These are phyloP conservation scores for Neospora caninum DNA, from an alignment of 169 alveolate species.

Conservation along the genomic window DNA sequence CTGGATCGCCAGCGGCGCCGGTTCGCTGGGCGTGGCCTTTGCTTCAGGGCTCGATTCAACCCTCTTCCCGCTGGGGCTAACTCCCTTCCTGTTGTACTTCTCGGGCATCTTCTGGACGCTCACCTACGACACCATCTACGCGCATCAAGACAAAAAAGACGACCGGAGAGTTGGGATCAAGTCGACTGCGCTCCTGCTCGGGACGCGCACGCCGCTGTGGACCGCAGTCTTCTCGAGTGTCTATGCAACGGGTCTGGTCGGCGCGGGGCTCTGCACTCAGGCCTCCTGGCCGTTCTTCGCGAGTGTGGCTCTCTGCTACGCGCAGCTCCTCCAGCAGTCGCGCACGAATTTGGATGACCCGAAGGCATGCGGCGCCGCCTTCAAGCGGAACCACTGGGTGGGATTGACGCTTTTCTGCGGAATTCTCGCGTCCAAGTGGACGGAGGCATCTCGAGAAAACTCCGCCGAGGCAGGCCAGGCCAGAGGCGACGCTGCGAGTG, in stretches of 20 bases:
- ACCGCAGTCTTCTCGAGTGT: constrained; percentile 12
- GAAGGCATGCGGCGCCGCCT: constrained; percentile 49
- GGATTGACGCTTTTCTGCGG: constrained; percentile 8
- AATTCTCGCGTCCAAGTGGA: neutral
- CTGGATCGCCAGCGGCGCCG: neutral
- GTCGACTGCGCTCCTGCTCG: constrained; percentile 86
- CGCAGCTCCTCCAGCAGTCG: neutral
- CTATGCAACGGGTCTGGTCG: constrained; percentile 29
- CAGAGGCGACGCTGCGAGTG: neutral
- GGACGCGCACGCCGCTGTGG: neutral
- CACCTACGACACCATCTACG: constrained; percentile 95
- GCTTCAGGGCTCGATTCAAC: neutral
- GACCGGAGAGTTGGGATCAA: constrained; percentile 88
- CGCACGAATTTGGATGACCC: neutral
- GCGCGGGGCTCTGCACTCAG: neutral
- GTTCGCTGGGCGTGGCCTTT: too few relatives aligned
- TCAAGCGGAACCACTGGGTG: neutral
- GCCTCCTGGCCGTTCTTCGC: neutral
- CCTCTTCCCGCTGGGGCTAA: neutral
- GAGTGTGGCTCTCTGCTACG: neutral
- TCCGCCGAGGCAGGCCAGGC: neutral
- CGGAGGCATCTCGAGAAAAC: neutral
- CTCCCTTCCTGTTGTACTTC: constrained; percentile 70
- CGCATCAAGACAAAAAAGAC: constrained; percentile 90
- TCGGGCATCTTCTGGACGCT: constrained; percentile 90